Evolutionary conservation across 2,329 filamentous ascomycete species (phyloP).

Genomic region (Neofusicoccum sp.): DNA sequence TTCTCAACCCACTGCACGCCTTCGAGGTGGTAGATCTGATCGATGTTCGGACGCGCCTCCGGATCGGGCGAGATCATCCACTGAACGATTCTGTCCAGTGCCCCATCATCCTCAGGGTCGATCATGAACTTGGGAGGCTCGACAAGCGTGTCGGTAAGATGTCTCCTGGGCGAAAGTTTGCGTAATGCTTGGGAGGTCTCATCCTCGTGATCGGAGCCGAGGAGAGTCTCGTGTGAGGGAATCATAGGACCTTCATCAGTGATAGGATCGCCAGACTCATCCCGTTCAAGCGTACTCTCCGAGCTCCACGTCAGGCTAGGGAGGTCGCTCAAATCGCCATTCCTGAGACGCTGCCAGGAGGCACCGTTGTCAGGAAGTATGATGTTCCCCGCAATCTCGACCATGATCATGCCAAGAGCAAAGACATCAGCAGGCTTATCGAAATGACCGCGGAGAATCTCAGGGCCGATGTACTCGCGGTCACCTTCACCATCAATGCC

Average conservation of each 20-base stretch:
- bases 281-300: constrained; percentile 68
- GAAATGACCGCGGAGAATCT: constrained; percentile 81
- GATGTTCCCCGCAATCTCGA: constrained; percentile 93
- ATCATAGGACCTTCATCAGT: constrained; percentile 22
- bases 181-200: constrained; percentile 40
- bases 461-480: constrained; percentile 91
- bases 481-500: constrained; percentile 90
- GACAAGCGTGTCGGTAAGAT: constrained; percentile 54
- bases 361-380: constrained; percentile 89
- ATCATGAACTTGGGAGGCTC: constrained; percentile 85
- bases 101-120: constrained; percentile 67
- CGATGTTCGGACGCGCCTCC: constrained; percentile 67
- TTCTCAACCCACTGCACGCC: constrained; percentile 77
- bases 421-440: constrained; percentile 94
- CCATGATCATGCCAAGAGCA: constrained; percentile 87
- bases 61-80: constrained; percentile 86
- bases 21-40: constrained; percentile 69
- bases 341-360: constrained; percentile 85
- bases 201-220: constrained; percentile 30
- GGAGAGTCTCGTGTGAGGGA: constrained; percentile 32
- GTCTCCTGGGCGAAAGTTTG: constrained; percentile 25
- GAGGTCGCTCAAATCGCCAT: constrained; percentile 84
- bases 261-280: constrained; percentile 68
- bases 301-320: constrained; percentile 81
- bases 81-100: constrained; percentile 78